phyloP scores from a whole-genome alignment of 345 rosid genomes.

The Tarenaya hassleriana region DNA sequence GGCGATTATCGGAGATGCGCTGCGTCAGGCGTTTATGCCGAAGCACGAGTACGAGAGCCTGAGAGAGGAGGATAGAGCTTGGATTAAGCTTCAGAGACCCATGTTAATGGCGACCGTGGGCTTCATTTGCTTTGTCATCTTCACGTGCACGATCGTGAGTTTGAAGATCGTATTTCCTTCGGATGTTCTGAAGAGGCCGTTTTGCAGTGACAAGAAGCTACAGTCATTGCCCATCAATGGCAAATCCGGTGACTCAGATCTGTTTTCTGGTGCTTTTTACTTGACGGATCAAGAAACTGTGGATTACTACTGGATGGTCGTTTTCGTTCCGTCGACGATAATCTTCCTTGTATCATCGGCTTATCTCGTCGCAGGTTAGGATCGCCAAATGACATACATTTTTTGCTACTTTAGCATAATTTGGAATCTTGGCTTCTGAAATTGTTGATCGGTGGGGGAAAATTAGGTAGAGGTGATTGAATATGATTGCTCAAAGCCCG shows the following conservation, averaged over 20 bases:
- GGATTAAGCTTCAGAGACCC: conserved; percentile 67
- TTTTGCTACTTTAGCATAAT: conserved; percentile 2
- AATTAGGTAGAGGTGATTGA: background rate
- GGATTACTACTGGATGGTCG: conserved; percentile 86
- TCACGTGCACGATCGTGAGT: conserved; percentile 56
- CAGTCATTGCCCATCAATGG: conserved; percentile 44
- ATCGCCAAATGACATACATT: background rate
- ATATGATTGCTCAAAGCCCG: background rate
- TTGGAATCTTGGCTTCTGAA: background rate
- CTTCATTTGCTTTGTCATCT: conserved; percentile 36
- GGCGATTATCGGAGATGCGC: conserved; percentile 79
- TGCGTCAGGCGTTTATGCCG: conserved; percentile 88
- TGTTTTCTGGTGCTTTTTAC: conserved; percentile 60
- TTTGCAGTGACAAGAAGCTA: conserved; percentile 57
- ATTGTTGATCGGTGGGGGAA: background rate
- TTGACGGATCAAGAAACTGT: conserved; percentile 87
- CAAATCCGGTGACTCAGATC: conserved; percentile 57
- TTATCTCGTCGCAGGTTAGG: conserved; percentile 72
- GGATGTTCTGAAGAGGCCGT: conserved; percentile 50
- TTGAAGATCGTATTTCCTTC: conserved; percentile 75
- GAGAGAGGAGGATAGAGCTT: conserved; percentile 74
- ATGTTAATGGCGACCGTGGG: conserved; percentile 24
- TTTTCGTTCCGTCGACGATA: conserved; percentile 57
- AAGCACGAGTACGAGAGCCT: conserved; percentile 82
- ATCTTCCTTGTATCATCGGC: conserved; percentile 55